phyloP scores from a whole-genome alignment of 148 eudicot species.

The Drosera capensis region DNA sequence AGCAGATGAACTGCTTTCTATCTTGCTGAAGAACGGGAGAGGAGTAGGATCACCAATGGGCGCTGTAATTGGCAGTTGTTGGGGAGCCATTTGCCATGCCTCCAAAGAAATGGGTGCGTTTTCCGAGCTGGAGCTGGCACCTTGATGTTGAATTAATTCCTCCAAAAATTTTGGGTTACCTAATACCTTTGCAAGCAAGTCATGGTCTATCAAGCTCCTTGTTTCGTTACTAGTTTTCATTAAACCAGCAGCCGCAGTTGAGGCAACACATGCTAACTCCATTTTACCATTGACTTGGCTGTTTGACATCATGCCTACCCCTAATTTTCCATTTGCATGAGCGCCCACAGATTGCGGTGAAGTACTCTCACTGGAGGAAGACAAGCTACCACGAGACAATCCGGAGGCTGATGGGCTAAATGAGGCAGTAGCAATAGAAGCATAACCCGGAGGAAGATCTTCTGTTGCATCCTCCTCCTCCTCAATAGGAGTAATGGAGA shows the following conservation, averaged over 20 bases:
- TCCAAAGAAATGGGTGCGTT: not conserved
- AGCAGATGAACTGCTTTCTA: slow-evolving; percentile 14
- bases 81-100: slow-evolving; percentile 8
- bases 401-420: slow-evolving; percentile 11
- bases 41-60: slow-evolving; percentile 16
- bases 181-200: slow-evolving; percentile 46
- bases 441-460: slow-evolving; percentile 18
- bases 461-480: slow-evolving; percentile 60
- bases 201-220: slow-evolving; percentile 35
- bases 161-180: slow-evolving; percentile 38
- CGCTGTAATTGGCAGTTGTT: slow-evolving; percentile 8
- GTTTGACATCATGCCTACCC: slow-evolving; percentile 16
- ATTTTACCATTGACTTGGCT: slow-evolving; percentile 18
- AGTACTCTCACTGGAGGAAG: slow-evolving; percentile 8
- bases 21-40: slow-evolving; percentile 10
- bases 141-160: slow-evolving; percentile 28
- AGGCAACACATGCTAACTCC: slow-evolving; percentile 26
- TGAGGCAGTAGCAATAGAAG: slow-evolving; percentile 6
- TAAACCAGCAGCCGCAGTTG: slow-evolving; percentile 33
- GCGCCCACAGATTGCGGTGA: slow-evolving; percentile 3
- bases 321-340: slow-evolving; percentile 16
- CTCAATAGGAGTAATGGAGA: slow-evolving; percentile 67
- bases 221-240: slow-evolving; percentile 29
- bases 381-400: slow-evolving; percentile 4
- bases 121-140: slow-evolving; percentile 8